Conservation (phyloP, 2,329 filamentous ascomycete genomes). For the Cordyceps javanica region DNA sequence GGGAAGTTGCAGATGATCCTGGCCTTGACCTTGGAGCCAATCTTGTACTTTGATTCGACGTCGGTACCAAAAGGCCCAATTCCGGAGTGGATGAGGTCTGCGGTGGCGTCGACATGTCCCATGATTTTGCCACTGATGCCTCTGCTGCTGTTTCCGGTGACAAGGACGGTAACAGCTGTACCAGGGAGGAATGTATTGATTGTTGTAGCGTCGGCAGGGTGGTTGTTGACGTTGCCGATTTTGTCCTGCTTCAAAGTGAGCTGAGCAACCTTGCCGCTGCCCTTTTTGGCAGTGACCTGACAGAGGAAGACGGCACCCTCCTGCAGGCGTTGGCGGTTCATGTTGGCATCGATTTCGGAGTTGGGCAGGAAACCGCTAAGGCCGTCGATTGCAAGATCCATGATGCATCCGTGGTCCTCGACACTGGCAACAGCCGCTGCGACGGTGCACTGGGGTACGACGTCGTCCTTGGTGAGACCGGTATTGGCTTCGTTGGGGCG, state of each 20-base stretch:
- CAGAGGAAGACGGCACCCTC: conserved; percentile 83
- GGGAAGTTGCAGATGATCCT: conserved; percentile 87
- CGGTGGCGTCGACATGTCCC: conserved; percentile 84
- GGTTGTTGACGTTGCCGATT: conserved; percentile 59
- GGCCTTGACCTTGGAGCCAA: conserved; percentile 77
- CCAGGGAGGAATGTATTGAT: conserved; percentile 89
- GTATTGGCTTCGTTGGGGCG: conserved; percentile 73
- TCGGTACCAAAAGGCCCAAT: conserved; percentile 62
- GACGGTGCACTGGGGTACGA: conserved; percentile 69
- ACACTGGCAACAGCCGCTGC: conserved; percentile 86
- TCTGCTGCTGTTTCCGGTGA: conserved; percentile 66
- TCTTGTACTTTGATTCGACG: conserved; percentile 71
- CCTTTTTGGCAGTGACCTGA: conserved; percentile 68
- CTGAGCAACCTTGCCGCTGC: conserved; percentile 73
- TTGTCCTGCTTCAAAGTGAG: conserved; percentile 69
- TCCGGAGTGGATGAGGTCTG: conserved; percentile 85
- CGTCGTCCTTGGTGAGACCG: conserved; percentile 63
- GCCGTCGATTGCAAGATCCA: conserved; percentile 76
- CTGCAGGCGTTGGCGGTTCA: conserved; percentile 63
- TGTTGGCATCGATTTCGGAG: conserved; percentile 65
- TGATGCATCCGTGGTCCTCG: conserved; percentile 92
- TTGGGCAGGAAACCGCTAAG: conserved; percentile 79
- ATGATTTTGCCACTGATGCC: conserved; percentile 89
- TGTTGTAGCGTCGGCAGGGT: conserved; percentile 70
- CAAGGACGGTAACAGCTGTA: conserved; percentile 77